A percentile compares a stretch with the other conserved stretches of the same genome.
Evolutionary conservation across 768 basidiomycete genomes (phyloP).

Genomic region (Leccinum disarticulatum): DNA sequence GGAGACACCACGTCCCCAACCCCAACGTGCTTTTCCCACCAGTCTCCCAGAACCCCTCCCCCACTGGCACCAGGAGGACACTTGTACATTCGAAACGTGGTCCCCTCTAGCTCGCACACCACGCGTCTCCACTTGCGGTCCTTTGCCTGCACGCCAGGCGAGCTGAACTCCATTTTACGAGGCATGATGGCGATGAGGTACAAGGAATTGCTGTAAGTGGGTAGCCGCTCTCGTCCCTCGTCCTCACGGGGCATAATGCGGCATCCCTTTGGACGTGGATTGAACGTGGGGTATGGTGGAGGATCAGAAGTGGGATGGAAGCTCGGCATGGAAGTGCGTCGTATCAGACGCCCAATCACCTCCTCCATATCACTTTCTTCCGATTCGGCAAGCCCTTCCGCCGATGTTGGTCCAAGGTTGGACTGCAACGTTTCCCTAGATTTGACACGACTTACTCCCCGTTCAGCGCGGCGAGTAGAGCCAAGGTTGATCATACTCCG

Average conservation of each 20-base stretch:
- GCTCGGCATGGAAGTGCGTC: slow-evolving; percentile 71
- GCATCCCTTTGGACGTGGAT: slow-evolving; percentile 26
- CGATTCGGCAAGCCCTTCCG: slow-evolving; percentile 14
- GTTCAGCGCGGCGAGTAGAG: slow-evolving; percentile 31
- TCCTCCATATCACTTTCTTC: slow-evolving; percentile 25
- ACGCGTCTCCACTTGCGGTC: slow-evolving; percentile 92
- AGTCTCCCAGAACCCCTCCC: slow-evolving; percentile 58
- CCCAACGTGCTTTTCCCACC: slow-evolving; percentile 79
- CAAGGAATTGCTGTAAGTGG: slow-evolving; percentile 77
- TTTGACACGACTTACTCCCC: slow-evolving; percentile 17
- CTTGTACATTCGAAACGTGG: slow-evolving; percentile 77
- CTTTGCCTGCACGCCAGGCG: slow-evolving; percentile 81
- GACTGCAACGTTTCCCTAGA: slow-evolving; percentile 15
- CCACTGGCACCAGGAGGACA: slow-evolving; percentile 43
- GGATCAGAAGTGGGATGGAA: slow-evolving; percentile 58
- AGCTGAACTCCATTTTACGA: slow-evolving; percentile 89
- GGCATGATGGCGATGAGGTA: slow-evolving; percentile 81
- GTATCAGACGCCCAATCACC: slow-evolving; percentile 44
- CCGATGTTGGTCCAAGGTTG: slow-evolving; percentile 8
- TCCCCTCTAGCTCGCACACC: slow-evolving; percentile 89
- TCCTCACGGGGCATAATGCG: slow-evolving; percentile 56
- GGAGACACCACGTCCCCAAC: slow-evolving; percentile 56
- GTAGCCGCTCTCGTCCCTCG: slow-evolving; percentile 81
- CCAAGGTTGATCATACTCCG: slow-evolving; percentile 63
- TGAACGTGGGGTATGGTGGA: slow-evolving; percentile 65